Evolutionary conservation across 768 basidiomycete genomes (phyloP), one percentile per base, ranked within the genome.

Genomic region (Amanita rimosa): DNA sequence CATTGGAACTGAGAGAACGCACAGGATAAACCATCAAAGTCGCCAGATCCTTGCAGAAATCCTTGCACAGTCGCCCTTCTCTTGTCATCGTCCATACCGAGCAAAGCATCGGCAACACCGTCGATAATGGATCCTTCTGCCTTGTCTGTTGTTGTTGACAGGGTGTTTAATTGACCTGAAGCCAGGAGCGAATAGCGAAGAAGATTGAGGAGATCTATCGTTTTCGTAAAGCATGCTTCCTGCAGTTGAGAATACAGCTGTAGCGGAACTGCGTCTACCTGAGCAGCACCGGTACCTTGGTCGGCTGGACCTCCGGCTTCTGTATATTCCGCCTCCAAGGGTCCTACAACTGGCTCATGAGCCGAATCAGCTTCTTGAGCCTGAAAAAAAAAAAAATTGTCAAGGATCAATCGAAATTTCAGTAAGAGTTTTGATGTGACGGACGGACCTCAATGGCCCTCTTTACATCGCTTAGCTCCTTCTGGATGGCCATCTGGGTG

Each of bases 381-480:
- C 87, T 89, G 54, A 9, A 46, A 38, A 22, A n/a, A n/a, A n/a
- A n/a, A n/a, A n/a, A n/a, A n/a, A n/a, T n/a, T 21, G 3, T 5
- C 22, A 24, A 54, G 42, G 44, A 53, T 17, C 49, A 35, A 10
- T 2, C 9, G 3, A 31, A 42, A 24, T 3, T 14, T 21, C n/a
- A 6, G 52, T 5, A n/a, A n/a, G n/a, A n/a, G n/a, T n/a, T n/a
- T n/a, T n/a, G n/a, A n/a, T n/a, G n/a, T n/a, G 22, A 24, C 22
- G 22, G 26, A 26, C 69, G 34, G 40, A 91, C 92, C 77, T 95
- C 89, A 53, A 93, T 73, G 37, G 74, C 78, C 62, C 86, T 91
- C 64, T 84, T 85, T 36, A 92, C 76, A 49, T 93, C 91, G 22
- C 77, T 80, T 10, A 95, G 66, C 57, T 94, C 92, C 58, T 87